A percentile compares a stretch with the other conserved stretches of the same genome.
Conservation (phyloP, 2,329 filamentous ascomycete species). For the Cytospora leucostoma region DNA sequence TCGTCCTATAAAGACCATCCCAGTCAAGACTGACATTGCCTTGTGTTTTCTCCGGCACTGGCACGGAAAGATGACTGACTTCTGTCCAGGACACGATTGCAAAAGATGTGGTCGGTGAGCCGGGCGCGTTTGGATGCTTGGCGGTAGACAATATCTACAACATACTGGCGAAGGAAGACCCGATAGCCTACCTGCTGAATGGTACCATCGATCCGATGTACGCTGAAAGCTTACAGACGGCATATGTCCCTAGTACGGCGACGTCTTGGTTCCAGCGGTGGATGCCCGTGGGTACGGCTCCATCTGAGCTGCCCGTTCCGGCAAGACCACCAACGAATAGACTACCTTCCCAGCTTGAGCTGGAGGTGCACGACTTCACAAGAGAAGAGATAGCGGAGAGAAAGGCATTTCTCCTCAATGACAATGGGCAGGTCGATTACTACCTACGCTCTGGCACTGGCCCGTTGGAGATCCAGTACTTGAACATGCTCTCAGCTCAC, state of each 20-base stretch:
- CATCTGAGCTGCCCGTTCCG: slow-evolving; percentile 32
- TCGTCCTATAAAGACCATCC: background rate
- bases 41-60: background rate
- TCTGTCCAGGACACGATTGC: slow-evolving; percentile 51
- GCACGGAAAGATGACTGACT: background rate
- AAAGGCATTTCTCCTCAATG: slow-evolving; percentile 84
- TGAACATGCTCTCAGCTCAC: slow-evolving; percentile 96
- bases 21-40: too few relatives aligned
- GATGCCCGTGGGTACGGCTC: slow-evolving; percentile 53
- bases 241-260: slow-evolving; percentile 74
- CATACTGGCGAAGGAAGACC: slow-evolving; percentile 68
- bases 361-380: slow-evolving; percentile 94
- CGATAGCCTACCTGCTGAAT: slow-evolving; percentile 91
- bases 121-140: slow-evolving; percentile 82
- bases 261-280: slow-evolving; percentile 66
- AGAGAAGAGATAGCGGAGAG: slow-evolving; percentile 90
- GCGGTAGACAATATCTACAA: slow-evolving; percentile 98
- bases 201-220: slow-evolving; percentile 84
- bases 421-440: slow-evolving; percentile 95
- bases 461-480: slow-evolving; percentile 88
- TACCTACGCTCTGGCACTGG: slow-evolving; percentile 82
- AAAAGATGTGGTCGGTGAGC: slow-evolving; percentile 69
- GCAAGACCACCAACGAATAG: slow-evolving; percentile 46
- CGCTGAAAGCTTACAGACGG: slow-evolving; percentile 72
- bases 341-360: slow-evolving; percentile 71